These are phyloP conservation scores for Penicillium sp. DNA, from an alignment of 2,329 filamentous ascomycete species.

Conservation along the genomic window DNA sequence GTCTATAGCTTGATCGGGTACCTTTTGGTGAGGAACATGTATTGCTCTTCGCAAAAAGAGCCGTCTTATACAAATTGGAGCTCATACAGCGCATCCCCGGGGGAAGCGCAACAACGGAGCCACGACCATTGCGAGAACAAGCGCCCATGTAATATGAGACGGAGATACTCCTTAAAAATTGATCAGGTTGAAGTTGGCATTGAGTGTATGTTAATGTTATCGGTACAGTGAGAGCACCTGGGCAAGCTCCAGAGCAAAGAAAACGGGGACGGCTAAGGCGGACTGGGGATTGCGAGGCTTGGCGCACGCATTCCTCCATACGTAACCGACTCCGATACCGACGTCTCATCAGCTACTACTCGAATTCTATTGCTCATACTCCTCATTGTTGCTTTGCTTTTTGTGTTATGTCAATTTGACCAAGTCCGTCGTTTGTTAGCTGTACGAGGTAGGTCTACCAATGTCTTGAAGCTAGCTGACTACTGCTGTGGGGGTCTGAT, in stretches of 20 bases:
- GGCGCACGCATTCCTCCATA: constrained; percentile 23
- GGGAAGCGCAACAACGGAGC: constrained; percentile 32
- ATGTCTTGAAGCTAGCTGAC: constrained; percentile 15
- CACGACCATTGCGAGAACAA: constrained; percentile 28
- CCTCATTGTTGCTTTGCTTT: constrained; percentile 1
- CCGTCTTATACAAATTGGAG: constrained; percentile 16
- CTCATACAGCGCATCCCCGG: constrained; percentile 24
- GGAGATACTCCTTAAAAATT: too few species aligned
- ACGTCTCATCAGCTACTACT: constrained; percentile 4
- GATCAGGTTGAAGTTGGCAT: constrained; percentile 8
- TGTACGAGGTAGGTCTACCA: constrained; percentile 19
- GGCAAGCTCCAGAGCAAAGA: constrained; percentile 3
- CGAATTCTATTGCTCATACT: not conserved
- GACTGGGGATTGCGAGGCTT: constrained; percentile 18
- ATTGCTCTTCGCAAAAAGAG: constrained; percentile 11
- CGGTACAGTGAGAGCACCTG: not conserved
- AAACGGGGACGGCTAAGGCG: constrained; percentile 18
- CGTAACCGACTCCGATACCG: constrained; percentile 15
- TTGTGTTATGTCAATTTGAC: constrained; percentile 9
- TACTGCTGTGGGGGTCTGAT: constrained; percentile 20
- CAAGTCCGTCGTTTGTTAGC: not conserved
- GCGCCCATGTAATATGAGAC: too few species aligned
- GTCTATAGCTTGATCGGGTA: constrained; percentile 4
- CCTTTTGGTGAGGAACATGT: constrained; percentile 4
- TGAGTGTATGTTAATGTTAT: not conserved